phyloP scores from a whole-genome alignment of 345 rosid species.

The Gynandropsis gynandra region DNA sequence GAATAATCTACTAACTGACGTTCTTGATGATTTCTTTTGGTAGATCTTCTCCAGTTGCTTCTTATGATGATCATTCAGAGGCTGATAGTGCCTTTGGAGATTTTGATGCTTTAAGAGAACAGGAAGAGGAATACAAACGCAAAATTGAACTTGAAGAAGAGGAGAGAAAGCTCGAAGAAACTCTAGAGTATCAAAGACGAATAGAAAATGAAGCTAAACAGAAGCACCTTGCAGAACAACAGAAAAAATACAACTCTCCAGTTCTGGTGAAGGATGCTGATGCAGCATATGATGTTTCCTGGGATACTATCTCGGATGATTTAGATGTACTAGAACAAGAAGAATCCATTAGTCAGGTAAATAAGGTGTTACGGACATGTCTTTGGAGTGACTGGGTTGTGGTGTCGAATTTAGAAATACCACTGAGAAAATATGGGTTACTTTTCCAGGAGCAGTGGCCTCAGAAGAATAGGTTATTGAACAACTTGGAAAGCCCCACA shows the following conservation, averaged over 20 bases:
- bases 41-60: constrained; percentile 56
- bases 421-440: constrained; percentile 3
- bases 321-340: constrained; percentile 19
- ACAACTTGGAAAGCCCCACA: constrained; percentile 28
- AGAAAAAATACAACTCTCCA: constrained; percentile 40
- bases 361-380: constrained; percentile 9
- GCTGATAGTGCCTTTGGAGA: constrained; percentile 34
- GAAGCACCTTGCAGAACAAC: constrained; percentile 81
- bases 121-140: constrained; percentile 69
- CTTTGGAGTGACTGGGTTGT: constrained; percentile 1
- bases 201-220: constrained; percentile 88
- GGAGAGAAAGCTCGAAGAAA: constrained; percentile 83
- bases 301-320: constrained; percentile 30
- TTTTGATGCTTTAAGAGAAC: constrained; percentile 46
- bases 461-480: constrained; percentile 28
- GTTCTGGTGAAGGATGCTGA: constrained; percentile 32
- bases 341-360: constrained; percentile 20
- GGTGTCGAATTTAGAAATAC: constrained; percentile 4
- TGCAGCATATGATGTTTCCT: constrained; percentile 24
- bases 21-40: constrained; percentile 27
- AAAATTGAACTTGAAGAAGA: constrained; percentile 79
- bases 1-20: constrained; percentile 7
- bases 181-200: constrained; percentile 75
- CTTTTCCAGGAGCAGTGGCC: constrained; percentile 36
- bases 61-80: constrained; percentile 45